phyloP scores from a whole-genome alignment of 495 filamentous ascomycete species.

The Penicillium manginii region DNA sequence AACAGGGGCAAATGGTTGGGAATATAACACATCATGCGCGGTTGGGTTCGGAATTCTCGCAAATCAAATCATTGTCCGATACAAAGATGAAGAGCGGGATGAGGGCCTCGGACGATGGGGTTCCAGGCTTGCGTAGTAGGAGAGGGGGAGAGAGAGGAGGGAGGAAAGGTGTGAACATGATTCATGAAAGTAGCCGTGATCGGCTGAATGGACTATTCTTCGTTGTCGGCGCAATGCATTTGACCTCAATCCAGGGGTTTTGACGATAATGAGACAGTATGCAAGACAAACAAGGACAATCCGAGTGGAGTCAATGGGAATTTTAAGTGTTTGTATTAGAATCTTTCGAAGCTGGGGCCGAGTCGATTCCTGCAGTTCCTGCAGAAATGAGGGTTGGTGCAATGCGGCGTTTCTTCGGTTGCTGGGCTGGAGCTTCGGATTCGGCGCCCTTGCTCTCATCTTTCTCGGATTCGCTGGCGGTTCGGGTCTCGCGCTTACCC shows the following conservation, averaged over 20 bases:
- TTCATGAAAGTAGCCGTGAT: too few relatives aligned
- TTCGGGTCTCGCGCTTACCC: conserved; percentile 58
- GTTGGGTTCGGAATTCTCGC: neutral
- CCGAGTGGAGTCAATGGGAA: neutral
- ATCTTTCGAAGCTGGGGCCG: conserved; percentile 26
- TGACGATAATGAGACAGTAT: too few relatives aligned
- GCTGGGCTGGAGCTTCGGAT: conserved; percentile 35
- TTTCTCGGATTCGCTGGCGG: conserved; percentile 57
- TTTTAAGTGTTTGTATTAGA: neutral
- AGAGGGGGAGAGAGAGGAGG: too few relatives aligned
- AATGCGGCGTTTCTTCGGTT: conserved; percentile 75
- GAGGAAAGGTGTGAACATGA: neutral
- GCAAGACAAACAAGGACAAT: too few relatives aligned
- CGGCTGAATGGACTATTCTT: too few relatives aligned
- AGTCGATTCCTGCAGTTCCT: conserved; percentile 28
- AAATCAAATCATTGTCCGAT: neutral
- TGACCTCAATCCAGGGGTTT: too few relatives aligned
- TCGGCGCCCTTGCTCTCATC: conserved; percentile 60
- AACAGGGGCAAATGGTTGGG: neutral
- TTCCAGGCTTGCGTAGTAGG: neutral
- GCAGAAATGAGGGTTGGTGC: conserved; percentile 70
- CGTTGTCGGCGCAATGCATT: too few relatives aligned
- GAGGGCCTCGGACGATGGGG: neutral
- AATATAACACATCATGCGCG: neutral
- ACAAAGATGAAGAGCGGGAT: neutral